Percentiles rank a stretch among this genome's conserved stretches.
These are phyloP conservation scores for Trichocladium antarcticum DNA, from an alignment of 495 filamentous ascomycete species.

Conservation along the genomic window DNA sequence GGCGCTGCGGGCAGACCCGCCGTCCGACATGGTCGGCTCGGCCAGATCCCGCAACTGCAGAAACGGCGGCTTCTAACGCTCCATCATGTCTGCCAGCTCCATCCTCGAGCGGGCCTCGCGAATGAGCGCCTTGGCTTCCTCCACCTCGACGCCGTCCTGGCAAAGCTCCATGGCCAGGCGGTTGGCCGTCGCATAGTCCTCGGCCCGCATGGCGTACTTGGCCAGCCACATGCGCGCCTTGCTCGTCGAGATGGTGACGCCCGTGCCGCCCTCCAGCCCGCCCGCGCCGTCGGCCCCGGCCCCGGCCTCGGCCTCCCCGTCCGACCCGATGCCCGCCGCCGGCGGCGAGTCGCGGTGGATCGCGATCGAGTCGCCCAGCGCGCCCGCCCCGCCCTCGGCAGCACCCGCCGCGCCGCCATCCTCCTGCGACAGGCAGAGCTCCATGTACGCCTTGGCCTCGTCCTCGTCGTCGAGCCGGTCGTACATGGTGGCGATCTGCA, in stretches of 20 bases:
- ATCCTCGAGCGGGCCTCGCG: conserved; percentile 76
- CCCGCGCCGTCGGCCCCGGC: conserved; percentile 28
- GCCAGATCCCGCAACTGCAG: neutral
- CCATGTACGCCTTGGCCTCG: conserved; percentile 87
- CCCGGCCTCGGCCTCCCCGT: conserved; percentile 38
- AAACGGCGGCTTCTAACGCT: conserved; percentile 19
- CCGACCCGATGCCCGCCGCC: conserved; percentile 39
- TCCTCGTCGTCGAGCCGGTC: conserved; percentile 63
- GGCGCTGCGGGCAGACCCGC: neutral
- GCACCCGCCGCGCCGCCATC: conserved; percentile 41
- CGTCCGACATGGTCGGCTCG: neutral
- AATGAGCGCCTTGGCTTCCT: conserved; percentile 93
- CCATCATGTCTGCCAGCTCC: conserved; percentile 39
- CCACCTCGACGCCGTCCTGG: conserved; percentile 93
- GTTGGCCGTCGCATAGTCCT: conserved; percentile 63
- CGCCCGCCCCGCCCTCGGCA: conserved; percentile 11
- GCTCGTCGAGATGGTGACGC: conserved; percentile 78
- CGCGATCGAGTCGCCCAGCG: conserved; percentile 39
- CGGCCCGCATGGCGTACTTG: conserved; percentile 59
- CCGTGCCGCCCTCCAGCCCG: conserved; percentile 46
- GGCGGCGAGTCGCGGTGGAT: conserved; percentile 39
- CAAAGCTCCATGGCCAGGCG: conserved; percentile 81
- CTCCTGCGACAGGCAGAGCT: conserved; percentile 84
- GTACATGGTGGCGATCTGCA: conserved; percentile 83
- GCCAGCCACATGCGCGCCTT: conserved; percentile 94